A percentile compares a stretch with the other conserved stretches of the same genome.
These are phyloP conservation scores for Penicillium paradoxum DNA, from an alignment of 495 filamentous ascomycete species.

Conservation along the genomic window DNA sequence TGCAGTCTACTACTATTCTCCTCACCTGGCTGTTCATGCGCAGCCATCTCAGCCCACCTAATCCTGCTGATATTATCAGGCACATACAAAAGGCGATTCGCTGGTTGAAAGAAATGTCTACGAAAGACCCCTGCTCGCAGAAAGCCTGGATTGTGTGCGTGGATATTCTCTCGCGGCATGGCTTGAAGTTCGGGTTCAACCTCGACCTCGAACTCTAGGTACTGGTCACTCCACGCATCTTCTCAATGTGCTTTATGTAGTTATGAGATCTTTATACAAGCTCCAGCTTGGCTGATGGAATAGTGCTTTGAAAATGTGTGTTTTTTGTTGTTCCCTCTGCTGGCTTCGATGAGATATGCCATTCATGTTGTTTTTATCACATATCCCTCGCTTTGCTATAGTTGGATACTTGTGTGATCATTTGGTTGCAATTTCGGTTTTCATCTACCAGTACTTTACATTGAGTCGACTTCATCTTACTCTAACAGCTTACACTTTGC, in stretches of 20 bases:
- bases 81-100: constrained; percentile 44
- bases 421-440: neutral
- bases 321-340: neutral
- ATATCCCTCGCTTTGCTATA: no score
- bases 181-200: constrained; percentile 2
- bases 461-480: neutral
- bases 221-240: neutral
- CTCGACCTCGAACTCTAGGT: constrained; percentile 5
- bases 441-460: neutral
- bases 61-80: constrained; percentile 35
- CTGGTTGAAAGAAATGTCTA: constrained; percentile 48
- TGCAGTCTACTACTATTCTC: constrained; percentile 53
- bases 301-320: neutral
- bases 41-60: constrained; percentile 30
- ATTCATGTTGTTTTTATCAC: neutral
- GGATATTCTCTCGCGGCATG: constrained; percentile 20
- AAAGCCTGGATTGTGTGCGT: constrained; percentile 37
- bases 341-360: neutral
- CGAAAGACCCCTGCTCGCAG: constrained; percentile 38
- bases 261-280: neutral
- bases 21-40: constrained; percentile 49
- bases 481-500: neutral
- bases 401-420: neutral
- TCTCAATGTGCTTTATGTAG: neutral
- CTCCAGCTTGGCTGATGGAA: neutral